Conservation (phyloP, 257 asterid species). For the Solanum etuberosum region DNA sequence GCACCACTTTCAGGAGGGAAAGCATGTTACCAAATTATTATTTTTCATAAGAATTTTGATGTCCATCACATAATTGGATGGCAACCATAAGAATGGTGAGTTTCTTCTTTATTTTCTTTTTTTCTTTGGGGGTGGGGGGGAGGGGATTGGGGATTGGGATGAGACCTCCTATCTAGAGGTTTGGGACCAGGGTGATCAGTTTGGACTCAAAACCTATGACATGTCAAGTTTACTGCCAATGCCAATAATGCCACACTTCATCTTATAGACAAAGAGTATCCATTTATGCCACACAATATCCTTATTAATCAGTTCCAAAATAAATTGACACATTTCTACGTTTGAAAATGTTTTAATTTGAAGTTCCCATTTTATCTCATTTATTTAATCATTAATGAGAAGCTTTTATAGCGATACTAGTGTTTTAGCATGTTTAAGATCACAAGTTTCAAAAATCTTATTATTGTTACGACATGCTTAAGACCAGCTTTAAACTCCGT, state of each 20-base stretch:
- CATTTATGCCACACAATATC: not conserved
- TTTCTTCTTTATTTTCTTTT: not conserved
- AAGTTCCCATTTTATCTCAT: not conserved
- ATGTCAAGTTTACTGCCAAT: not conserved
- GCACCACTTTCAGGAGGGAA: not conserved
- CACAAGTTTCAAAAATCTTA: not conserved
- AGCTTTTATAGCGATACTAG: not conserved
- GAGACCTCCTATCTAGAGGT: not conserved
- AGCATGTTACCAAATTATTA: not conserved
- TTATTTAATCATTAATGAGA: not conserved
- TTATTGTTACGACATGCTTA: not conserved
- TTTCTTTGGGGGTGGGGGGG: not conserved
- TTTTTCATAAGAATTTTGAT: not conserved
- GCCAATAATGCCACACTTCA: not conserved
- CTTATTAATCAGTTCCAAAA: not conserved
- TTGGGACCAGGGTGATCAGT: not conserved
- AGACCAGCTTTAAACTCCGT: not conserved
- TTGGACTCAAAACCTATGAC: not conserved
- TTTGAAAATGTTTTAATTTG: not conserved
- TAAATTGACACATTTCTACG: not conserved
- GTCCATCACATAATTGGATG: not conserved
- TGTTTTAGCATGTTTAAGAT: not conserved
- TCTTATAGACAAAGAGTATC: not conserved
- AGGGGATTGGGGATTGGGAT: not conserved
- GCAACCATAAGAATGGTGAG: not conserved